Evolutionary conservation across 2,329 filamentous ascomycete genomes (phyloP).

Genomic region (Reticulascus tulasneorum): DNA sequence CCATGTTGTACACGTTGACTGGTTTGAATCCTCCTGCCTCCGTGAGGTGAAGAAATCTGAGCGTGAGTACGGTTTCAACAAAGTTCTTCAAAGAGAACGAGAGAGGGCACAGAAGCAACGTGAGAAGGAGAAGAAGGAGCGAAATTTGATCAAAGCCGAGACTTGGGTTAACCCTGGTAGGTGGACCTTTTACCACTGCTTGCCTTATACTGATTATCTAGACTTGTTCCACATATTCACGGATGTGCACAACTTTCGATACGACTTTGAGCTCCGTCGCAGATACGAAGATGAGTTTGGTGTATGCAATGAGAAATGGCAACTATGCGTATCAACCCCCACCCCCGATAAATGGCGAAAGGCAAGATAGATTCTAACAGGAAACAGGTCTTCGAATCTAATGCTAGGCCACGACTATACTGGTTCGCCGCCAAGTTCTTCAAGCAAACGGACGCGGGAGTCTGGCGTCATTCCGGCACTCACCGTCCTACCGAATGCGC

Average conservation of each 20-base stretch:
- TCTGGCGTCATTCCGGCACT: conserved; percentile 4
- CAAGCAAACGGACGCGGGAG: conserved; percentile 29
- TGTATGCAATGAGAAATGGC: conserved; percentile 29
- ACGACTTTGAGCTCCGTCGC: conserved; percentile 52
- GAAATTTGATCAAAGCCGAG: conserved; percentile 28
- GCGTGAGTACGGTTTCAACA: conserved; percentile 36
- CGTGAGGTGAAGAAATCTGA: conserved; percentile 21
- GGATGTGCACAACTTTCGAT: conserved; percentile 59
- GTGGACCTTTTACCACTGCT: conserved; percentile 15
- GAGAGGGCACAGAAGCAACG: conserved; percentile 24
- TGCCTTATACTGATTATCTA: conserved; percentile 21
- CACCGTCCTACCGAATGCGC: no score
- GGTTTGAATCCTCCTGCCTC: conserved; percentile 46
- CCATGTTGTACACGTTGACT: conserved; percentile 45
- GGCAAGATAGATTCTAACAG: background rate
- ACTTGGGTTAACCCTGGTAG: conserved; percentile 47
- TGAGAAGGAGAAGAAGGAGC: conserved; percentile 33
- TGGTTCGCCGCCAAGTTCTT: conserved; percentile 52
- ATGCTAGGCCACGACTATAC: conserved; percentile 56
- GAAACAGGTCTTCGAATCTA: conserved; percentile 64
- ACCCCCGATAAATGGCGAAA: background rate
- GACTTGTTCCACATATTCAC: conserved; percentile 61
- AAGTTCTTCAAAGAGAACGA: conserved; percentile 20
- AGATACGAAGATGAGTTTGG: conserved; percentile 6
- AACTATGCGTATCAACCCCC: conserved; percentile 49